Evolutionary conservation across 2,329 filamentous ascomycete genomes (phyloP).

Genomic region (Orbilia javanica): DNA sequence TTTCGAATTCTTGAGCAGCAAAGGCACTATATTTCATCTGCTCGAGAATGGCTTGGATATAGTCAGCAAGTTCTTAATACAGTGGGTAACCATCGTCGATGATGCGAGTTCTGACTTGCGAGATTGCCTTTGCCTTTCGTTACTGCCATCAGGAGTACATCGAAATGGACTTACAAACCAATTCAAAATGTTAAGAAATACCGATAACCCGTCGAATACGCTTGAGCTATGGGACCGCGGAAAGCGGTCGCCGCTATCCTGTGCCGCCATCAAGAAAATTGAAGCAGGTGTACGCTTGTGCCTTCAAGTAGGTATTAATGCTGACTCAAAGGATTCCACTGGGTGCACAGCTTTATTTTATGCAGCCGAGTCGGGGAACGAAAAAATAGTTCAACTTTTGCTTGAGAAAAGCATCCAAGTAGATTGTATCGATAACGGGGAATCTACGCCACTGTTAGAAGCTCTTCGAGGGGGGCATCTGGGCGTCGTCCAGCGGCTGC

Average conservation of each 20-base stretch:
- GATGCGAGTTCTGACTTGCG: no score
- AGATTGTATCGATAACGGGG: not conserved
- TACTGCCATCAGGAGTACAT: no score
- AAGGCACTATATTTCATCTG: not conserved
- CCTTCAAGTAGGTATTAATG: not conserved
- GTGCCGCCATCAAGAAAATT: not conserved
- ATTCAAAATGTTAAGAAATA: no score
- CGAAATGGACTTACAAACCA: no score
- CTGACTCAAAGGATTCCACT: not conserved
- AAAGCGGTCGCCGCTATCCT: no score
- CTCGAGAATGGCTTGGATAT: conserved; percentile 1
- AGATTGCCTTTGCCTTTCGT: no score
- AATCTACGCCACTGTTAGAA: not conserved
- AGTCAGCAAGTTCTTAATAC: conserved; percentile 15
- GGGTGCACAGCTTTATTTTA: not conserved
- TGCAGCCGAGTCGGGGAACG: not conserved
- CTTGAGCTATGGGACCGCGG: no score
- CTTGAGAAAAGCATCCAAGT: not conserved
- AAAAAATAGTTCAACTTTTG: not conserved
- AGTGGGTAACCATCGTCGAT: no score
- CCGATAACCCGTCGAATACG: no score
- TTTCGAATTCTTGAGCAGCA: conserved; percentile 19
- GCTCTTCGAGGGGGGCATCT: not conserved
- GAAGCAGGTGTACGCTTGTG: not conserved
- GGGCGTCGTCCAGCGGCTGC: not conserved